These are phyloP conservation scores for Exserohilum rostratum DNA, from an alignment of 2,329 filamentous ascomycete genomes.

Conservation along the genomic window DNA sequence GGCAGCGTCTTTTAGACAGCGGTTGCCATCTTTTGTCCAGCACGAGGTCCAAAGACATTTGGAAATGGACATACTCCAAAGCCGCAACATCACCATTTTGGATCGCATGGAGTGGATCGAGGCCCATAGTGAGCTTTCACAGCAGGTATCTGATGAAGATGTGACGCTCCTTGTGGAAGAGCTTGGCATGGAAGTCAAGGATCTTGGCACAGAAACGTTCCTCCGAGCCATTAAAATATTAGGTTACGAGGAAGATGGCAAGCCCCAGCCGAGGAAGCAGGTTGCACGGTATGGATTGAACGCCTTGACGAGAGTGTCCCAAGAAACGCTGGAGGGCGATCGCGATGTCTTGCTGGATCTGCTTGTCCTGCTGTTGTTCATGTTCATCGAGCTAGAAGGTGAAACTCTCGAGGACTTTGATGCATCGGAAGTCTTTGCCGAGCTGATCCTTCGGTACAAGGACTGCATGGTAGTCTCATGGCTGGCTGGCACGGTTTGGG, in stretches of 20 bases:
- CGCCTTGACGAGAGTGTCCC: conserved; percentile 74
- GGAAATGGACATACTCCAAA: conserved; percentile 74
- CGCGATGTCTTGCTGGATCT: conserved; percentile 80
- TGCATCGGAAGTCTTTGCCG: conserved; percentile 64
- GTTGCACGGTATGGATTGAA: conserved; percentile 79
- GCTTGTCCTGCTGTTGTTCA: conserved; percentile 80
- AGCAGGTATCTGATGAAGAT: conserved; percentile 82
- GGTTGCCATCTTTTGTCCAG: conserved; percentile 71
- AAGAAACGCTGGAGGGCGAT: conserved; percentile 77
- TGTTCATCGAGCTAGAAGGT: conserved; percentile 70
- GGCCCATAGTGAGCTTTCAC: conserved; percentile 76
- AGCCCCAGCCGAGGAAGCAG: conserved; percentile 52
- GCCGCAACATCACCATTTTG: conserved; percentile 62
- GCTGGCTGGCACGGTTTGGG: conserved; percentile 44
- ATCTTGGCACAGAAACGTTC: conserved; percentile 58
- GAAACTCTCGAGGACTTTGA: conserved; percentile 73
- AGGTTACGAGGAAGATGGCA: conserved; percentile 46
- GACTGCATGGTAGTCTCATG: conserved; percentile 46
- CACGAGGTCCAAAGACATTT: conserved; percentile 72
- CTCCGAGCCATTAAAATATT: conserved; percentile 58
- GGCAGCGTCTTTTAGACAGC: conserved; percentile 71
- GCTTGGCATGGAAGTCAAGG: conserved; percentile 58
- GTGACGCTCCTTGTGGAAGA: conserved; percentile 63
- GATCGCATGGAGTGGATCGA: conserved; percentile 81
- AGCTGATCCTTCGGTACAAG: conserved; percentile 59